phyloP scores from a whole-genome alignment of 1,284 basidiomycete genomes.

The Malassezia yamatoensis region DNA sequence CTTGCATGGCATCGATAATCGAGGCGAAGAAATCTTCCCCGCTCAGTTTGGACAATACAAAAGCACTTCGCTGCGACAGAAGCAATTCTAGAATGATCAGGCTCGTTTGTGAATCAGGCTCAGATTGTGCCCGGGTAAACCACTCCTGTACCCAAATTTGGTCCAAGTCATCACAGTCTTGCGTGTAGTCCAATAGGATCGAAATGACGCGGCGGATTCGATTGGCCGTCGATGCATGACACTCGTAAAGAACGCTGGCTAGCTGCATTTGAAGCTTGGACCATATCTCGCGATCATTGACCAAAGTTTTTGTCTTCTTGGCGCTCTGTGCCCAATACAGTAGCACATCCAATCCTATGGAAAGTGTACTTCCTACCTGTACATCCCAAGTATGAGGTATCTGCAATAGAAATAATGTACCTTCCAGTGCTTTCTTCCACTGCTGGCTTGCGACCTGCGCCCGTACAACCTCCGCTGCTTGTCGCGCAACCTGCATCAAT shows the following conservation, averaged over 20 bases:
- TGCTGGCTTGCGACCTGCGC: neutral
- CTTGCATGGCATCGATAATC: constrained; percentile 10
- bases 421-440: neutral
- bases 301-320: neutral
- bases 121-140: neutral
- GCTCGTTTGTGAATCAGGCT: neutral
- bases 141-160: neutral
- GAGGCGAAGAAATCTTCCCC: neutral
- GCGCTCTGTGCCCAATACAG: neutral
- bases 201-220: neutral
- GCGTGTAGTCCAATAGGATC: neutral
- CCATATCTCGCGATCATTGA: neutral
- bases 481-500: neutral
- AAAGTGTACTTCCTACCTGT: constrained; percentile 8
- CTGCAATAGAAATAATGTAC: neutral
- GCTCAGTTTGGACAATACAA: no score
- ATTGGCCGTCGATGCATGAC: neutral
- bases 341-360: constrained; percentile 9
- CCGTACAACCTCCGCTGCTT: neutral
- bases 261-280: neutral
- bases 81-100: no score
- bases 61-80: no score
- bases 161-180: neutral
- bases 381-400: constrained; percentile 3
- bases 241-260: neutral